phyloP scores from a whole-genome alignment of 208 protist genomes.

The Kentomonas sorsogonicus region DNA sequence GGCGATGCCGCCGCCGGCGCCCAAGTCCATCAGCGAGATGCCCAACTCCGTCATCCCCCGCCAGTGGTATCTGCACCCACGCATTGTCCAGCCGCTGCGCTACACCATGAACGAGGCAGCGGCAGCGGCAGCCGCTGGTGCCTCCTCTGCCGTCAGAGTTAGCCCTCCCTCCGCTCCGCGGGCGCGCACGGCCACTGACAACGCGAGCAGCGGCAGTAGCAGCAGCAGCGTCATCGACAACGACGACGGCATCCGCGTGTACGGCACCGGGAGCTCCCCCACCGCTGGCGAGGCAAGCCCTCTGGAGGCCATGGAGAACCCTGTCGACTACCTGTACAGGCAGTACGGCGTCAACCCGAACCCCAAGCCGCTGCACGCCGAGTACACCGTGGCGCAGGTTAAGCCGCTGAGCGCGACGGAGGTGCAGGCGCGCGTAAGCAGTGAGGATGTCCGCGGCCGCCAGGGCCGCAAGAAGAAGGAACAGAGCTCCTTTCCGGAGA shows the following conservation, averaged over 20 bases:
- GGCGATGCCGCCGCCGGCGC: slow-evolving; percentile 17
- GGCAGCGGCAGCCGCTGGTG: neutral
- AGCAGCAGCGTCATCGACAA: neutral
- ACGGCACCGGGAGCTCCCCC: no score
- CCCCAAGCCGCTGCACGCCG: no score
- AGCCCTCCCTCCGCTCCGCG: neutral
- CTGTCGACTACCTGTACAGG: no score
- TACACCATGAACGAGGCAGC: slow-evolving; percentile 18
- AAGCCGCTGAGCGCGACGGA: no score
- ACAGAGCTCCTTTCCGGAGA: neutral
- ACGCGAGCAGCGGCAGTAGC: neutral
- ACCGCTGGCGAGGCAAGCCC: no score
- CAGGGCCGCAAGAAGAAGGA: slow-evolving; percentile 5
- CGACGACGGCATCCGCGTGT: neutral
- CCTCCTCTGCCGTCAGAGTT: neutral
- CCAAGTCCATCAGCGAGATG: slow-evolving; percentile 35
- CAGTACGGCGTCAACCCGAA: no score
- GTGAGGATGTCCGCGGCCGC: no score
- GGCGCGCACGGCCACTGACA: neutral
- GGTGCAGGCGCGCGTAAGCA: no score
- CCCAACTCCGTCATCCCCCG: slow-evolving; percentile 70
- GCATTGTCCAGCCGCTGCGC: slow-evolving; percentile 47
- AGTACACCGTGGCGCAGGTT: no score
- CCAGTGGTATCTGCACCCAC: slow-evolving; percentile 67
- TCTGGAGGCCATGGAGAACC: no score